Percentiles rank a stretch among this genome's conserved stretches.
Conservation (phyloP, 495 filamentous ascomycete genomes). For the Apiosordaria backusii region DNA sequence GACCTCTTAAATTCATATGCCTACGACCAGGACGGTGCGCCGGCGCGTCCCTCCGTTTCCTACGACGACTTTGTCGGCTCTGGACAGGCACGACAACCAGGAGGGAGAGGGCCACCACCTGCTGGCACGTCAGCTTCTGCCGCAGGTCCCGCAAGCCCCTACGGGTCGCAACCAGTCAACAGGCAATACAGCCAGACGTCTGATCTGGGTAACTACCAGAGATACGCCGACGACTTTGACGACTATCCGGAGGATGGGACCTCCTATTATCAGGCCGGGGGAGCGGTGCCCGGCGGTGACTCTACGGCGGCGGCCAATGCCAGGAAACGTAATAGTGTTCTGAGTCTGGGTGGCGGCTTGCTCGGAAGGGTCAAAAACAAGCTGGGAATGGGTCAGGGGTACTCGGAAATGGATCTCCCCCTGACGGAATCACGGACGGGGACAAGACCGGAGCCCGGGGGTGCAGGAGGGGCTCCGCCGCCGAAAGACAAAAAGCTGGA, state of each 20-base stretch:
- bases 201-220: constrained; percentile 77
- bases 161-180: constrained; percentile 46
- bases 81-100: constrained; percentile 37
- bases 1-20: constrained; percentile 67
- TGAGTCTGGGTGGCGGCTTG: constrained; percentile 80
- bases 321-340: constrained; percentile 78
- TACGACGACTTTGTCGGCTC: constrained; percentile 93
- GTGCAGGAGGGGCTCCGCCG: constrained; percentile 30
- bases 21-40: constrained; percentile 59
- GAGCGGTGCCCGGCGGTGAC: constrained; percentile 45
- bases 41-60: constrained; percentile 77
- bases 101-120: constrained; percentile 38
- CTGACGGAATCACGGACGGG: constrained; percentile 64
- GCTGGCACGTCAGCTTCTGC: constrained; percentile 33
- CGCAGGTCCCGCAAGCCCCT: constrained; percentile 52
- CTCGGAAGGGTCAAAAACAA: constrained; percentile 83
- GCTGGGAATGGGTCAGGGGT: constrained; percentile 86
- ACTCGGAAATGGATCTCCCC: constrained; percentile 97
- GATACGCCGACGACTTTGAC: constrained; percentile 80
- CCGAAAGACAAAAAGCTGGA: constrained; percentile 57
- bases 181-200: constrained; percentile 78
- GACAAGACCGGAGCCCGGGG: constrained; percentile 34
- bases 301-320: constrained; percentile 44
- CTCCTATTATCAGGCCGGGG: constrained; percentile 63
- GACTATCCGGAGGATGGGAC: constrained; percentile 73